Conservation (phyloP, 1,139 yeast genomes). For the Suhomyces terraborum region DNA sequence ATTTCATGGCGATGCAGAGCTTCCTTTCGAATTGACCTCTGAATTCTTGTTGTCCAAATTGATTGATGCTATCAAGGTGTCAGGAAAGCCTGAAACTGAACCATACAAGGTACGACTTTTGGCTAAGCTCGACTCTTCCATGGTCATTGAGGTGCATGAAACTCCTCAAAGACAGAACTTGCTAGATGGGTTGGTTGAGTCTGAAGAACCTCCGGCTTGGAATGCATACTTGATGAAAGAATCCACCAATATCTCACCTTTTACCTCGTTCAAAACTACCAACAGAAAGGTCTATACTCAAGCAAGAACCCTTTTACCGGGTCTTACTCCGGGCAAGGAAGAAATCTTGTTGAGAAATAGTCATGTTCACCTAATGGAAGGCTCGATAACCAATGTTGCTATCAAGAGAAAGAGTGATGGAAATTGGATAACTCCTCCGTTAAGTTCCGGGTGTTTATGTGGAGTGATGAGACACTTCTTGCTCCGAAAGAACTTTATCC, state of each 20-base stretch:
- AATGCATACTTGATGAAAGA: slow-evolving; percentile 62
- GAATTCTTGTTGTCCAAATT: slow-evolving; percentile 48
- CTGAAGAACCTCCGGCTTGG: slow-evolving; percentile 33
- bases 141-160: slow-evolving; percentile 53
- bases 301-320: slow-evolving; percentile 59
- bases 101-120: slow-evolving; percentile 65
- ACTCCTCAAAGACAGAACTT: slow-evolving; percentile 40
- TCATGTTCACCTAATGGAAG: slow-evolving; percentile 70
- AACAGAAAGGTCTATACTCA: slow-evolving; percentile 60
- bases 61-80: slow-evolving; percentile 38
- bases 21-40: slow-evolving; percentile 40
- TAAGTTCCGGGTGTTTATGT: slow-evolving; percentile 78
- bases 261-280: slow-evolving; percentile 89
- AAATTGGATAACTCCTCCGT: slow-evolving; percentile 77
- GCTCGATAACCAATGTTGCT: slow-evolving; percentile 83
- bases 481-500: slow-evolving; percentile 53
- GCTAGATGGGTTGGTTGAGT: slow-evolving; percentile 38
- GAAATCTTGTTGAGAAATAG: slow-evolving; percentile 76
- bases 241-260: slow-evolving; percentile 62
- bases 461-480: slow-evolving; percentile 78
- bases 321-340: slow-evolving; percentile 38
- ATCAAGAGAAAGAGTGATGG: slow-evolving; percentile 46
- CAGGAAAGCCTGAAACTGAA: slow-evolving; percentile 27
- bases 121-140: slow-evolving; percentile 48
- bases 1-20: slow-evolving; percentile 13